Conservation (phyloP, 2,329 filamentous ascomycete genomes). For the Cercospora brassicicola region DNA sequence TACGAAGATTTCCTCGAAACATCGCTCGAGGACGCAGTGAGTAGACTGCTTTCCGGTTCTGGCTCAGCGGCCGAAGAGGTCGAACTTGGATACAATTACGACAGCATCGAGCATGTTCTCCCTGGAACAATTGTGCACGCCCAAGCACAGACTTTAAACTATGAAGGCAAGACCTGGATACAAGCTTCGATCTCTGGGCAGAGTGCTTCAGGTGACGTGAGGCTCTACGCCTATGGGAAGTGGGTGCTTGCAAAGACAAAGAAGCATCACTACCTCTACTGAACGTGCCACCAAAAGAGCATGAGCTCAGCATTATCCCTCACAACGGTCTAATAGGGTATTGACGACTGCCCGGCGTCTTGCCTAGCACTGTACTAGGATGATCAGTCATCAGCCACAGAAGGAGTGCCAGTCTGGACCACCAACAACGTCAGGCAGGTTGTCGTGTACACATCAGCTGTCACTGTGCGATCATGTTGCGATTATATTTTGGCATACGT, state of each 20-base stretch:
- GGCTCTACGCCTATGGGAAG: slow-evolving; percentile 18
- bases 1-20: slow-evolving; percentile 23
- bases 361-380: background rate
- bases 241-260: slow-evolving; percentile 20
- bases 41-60: slow-evolving; percentile 20
- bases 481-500: background rate
- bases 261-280: slow-evolving; percentile 2
- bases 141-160: slow-evolving; percentile 13
- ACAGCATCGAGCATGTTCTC: slow-evolving; percentile 12
- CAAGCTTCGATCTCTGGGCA: slow-evolving; percentile 15
- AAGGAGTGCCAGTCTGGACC: background rate
- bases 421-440: background rate
- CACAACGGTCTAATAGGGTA: background rate
- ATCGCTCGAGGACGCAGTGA: slow-evolving; percentile 21
- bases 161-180: slow-evolving; percentile 20
- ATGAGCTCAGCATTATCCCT: background rate
- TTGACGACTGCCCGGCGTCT: background rate
- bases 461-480: background rate
- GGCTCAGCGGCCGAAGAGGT: slow-evolving; percentile 19
- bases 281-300: background rate
- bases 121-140: slow-evolving; percentile 11
- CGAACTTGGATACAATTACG: slow-evolving; percentile 24
- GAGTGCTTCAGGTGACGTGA: background rate
- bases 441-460: background rate
- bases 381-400: background rate